A percentile compares a stretch with the other conserved stretches of the same genome.
These are phyloP conservation scores for Arachis stenosperma DNA, from an alignment of 306 rosid species.

Conservation along the genomic window DNA sequence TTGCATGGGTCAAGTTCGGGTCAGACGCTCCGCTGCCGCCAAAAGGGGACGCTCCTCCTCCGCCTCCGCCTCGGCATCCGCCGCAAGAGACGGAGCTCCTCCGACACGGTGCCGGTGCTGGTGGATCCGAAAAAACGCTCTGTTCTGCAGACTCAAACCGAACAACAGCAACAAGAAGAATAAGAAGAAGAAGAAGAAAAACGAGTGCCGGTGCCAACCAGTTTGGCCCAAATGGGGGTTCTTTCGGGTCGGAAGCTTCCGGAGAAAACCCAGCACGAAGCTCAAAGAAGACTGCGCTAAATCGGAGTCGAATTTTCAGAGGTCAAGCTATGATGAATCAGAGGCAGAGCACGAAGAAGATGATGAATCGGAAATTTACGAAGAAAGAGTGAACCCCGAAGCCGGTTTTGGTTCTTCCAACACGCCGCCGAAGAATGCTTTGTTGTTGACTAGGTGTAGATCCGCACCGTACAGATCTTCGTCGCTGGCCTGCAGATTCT, in stretches of 20 bases:
- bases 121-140: constrained; percentile 50
- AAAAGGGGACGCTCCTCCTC: background rate
- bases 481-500: constrained; percentile 61
- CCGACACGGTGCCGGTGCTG: constrained; percentile 34
- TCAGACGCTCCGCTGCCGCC: constrained; percentile 51
- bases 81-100: constrained; percentile 28
- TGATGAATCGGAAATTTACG: constrained; percentile 29
- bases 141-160: constrained; percentile 42
- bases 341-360: constrained; percentile 36
- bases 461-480: constrained; percentile 90
- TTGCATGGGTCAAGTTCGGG: constrained; percentile 97
- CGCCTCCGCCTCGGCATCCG: background rate
- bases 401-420: constrained; percentile 34
- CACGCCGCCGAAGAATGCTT: constrained; percentile 79
- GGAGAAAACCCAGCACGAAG: constrained; percentile 41
- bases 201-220: constrained; percentile 33
- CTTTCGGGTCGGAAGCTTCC: constrained; percentile 45
- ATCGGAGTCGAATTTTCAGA: constrained; percentile 41
- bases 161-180: background rate
- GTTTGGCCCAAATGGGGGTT: constrained; percentile 62
- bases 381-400: constrained; percentile 8
- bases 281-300: constrained; percentile 32
- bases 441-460: constrained; percentile 76
- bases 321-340: background rate
- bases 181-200: background rate